Base-by-base conservation (phyloP, 2,329 filamentous ascomycete genomes). In the Fusarium mangiferae region DNA sequence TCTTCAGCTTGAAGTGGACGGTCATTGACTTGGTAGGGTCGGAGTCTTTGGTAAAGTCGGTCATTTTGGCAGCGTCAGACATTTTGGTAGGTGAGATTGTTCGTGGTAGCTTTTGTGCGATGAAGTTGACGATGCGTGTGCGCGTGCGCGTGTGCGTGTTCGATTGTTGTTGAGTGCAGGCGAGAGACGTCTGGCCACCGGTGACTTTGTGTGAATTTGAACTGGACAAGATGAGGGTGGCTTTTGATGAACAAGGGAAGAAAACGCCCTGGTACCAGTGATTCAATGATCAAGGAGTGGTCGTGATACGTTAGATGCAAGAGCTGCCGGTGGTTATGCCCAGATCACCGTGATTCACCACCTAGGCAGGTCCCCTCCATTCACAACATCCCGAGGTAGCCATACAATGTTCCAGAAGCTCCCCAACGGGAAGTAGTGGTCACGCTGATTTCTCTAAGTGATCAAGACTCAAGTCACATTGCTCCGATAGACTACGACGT, bases 181-280 rank as follows among this genome's bases (percentile, higher is more conserved):
- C 13, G 46, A 15, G 7, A 13, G 15, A 5, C 1, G 22, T 18
- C 28, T 11, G 46, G 22, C 22, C 7, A 3, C 2, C 10, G 10
- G 33, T 13, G 33, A 33, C 13, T 13, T 33, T 13, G 2, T 49
- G 8, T 49, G n/a, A 11, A 18, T 3, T 9, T 30, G n/a, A 17
- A 49, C 15, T 33, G 15, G 11, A 3, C 2, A 15, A 33, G 11
- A 7, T 49, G 3, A 6, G 15, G 15, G 8, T 13, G n/a, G 46
- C 18, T 33, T 17, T 15, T 49, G 28, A 33, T 17, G 4, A 24
- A 13, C 4, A 2, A 12, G 0, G 10, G 6, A 39, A 39, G 6
- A 7, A 13, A 22, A 13, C 3, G 2, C 14, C 0, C 14, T 30
- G 1, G 3, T 10, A 9, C 5, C 2, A 13, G 22, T n/a, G 7